These are phyloP conservation scores for Xerocomus cyaneibrunnescens DNA, from an alignment of 1,284 basidiomycete species.

Conservation along the genomic window DNA sequence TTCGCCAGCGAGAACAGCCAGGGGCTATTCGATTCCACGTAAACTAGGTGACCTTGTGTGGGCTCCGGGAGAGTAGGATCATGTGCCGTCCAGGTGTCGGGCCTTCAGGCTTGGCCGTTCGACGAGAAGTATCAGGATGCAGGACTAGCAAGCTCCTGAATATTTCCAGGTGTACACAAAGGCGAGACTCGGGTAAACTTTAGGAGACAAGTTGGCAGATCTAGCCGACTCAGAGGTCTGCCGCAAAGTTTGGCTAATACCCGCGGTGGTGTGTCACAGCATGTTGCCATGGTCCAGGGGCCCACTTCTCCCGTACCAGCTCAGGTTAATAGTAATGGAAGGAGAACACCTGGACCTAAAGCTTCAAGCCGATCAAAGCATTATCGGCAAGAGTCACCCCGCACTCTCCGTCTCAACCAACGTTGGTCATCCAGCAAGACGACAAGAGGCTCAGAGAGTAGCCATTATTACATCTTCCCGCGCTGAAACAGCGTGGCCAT, in stretches of 20 bases:
- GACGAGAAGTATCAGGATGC: not conserved
- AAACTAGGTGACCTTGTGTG: not conserved
- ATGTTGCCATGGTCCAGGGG: no score
- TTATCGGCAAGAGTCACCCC: not conserved
- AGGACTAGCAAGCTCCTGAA: not conserved
- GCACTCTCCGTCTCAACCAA: not conserved
- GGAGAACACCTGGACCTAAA: not conserved
- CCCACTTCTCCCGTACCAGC: not conserved
- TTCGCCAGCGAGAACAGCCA: not conserved
- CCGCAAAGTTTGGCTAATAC: no score
- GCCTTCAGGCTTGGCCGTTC: not conserved
- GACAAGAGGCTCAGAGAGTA: not conserved
- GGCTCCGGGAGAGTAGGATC: not conserved
- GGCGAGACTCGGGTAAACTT: not conserved
- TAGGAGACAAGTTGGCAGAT: not conserved
- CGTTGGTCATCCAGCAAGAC: not conserved
- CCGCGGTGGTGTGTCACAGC: no score
- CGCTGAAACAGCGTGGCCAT: slow-evolving; percentile 5
- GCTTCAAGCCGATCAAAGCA: not conserved
- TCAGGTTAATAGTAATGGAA: not conserved
- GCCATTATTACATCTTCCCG: slow-evolving; percentile 2
- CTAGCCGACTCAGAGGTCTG: not conserved
- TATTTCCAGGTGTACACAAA: not conserved
- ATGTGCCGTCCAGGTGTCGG: not conserved
- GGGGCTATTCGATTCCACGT: slow-evolving; percentile 6